A percentile compares a stretch with the other conserved stretches of the same genome.
phyloP scores from a whole-genome alignment of 106 monocot genomes.

The Iris macrosiphon region DNA sequence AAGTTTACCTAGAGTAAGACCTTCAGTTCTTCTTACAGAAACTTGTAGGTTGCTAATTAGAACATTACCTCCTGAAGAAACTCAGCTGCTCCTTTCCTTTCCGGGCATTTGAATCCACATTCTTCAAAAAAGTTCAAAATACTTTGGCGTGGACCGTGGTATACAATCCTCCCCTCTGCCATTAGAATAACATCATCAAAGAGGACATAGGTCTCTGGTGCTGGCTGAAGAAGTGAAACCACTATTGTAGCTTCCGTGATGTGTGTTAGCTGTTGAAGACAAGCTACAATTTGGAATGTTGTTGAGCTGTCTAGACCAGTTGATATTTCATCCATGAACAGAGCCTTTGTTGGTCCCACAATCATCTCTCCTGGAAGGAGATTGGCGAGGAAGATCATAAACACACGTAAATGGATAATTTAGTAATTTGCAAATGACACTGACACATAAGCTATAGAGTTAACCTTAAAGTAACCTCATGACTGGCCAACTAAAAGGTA shows the following conservation, averaged over 20 bases:
- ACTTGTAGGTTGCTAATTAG: background rate
- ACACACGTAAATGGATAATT: no score
- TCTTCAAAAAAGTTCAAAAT: conserved; percentile 61
- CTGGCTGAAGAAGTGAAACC: conserved; percentile 85
- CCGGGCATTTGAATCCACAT: conserved; percentile 82
- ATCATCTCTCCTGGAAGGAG: conserved; percentile 72
- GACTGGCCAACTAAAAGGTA: no score
- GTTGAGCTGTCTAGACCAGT: conserved; percentile 93
- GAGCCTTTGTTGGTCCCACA: conserved; percentile 75
- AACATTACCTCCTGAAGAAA: conserved; percentile 82
- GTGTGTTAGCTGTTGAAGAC: conserved; percentile 73
- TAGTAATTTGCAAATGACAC: no score
- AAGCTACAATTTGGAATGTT: conserved; percentile 72
- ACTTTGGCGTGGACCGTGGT: conserved; percentile 51
- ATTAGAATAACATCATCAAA: conserved; percentile 88
- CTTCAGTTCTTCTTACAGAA: background rate
- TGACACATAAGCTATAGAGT: no score
- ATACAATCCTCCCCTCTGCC: conserved; percentile 68
- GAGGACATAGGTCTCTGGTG: conserved; percentile 76
- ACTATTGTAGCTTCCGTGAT: conserved; percentile 62
- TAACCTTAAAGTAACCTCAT: no score
- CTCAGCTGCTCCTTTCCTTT: conserved; percentile 81
- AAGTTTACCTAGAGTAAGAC: background rate
- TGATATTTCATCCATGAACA: conserved; percentile 98
- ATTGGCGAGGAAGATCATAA: no score